These are phyloP conservation scores for Oryza meyeriana DNA, from an alignment of 176 grass and related monocot species.

Conservation along the genomic window DNA sequence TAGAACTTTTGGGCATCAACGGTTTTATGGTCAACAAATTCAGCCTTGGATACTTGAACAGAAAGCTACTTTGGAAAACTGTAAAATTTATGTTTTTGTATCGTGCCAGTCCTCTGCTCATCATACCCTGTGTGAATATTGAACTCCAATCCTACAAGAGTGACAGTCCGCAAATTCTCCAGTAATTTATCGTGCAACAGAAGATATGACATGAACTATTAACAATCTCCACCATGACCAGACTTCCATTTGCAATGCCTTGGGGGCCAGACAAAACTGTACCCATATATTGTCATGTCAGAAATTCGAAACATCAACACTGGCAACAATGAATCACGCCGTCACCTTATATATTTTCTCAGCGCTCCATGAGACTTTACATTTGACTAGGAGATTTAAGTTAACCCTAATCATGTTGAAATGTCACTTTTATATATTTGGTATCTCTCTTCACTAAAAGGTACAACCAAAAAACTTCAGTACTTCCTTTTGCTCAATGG, in stretches of 20 bases:
- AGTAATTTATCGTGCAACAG: neutral
- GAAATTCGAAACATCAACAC: slow-evolving; percentile 3
- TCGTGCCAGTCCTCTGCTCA: too few relatives aligned
- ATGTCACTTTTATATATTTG: slow-evolving; percentile 28
- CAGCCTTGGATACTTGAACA: neutral
- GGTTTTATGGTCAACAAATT: neutral
- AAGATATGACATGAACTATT: neutral
- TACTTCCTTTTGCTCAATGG: slow-evolving; percentile 34
- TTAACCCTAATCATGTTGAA: slow-evolving; percentile 35
- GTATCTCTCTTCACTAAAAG: slow-evolving; percentile 29
- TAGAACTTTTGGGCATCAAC: slow-evolving; percentile 5
- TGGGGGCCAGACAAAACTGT: neutral
- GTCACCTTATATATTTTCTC: slow-evolving; percentile 7
- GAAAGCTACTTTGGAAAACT: neutral
- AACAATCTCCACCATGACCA: neutral
- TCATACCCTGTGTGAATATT: neutral
- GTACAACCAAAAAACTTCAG: slow-evolving; percentile 43
- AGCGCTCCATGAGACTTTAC: slow-evolving; percentile 35
- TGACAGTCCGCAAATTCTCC: neutral
- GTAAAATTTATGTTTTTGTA: neutral
- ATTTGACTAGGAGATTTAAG: slow-evolving; percentile 28
- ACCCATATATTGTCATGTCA: neutral
- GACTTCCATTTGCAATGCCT: neutral
- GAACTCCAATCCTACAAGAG: neutral
- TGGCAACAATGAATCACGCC: slow-evolving; percentile 6